Evolutionary conservation across 176 grass and related monocot genomes (phyloP).

Genomic region (Paspalum vaginatum): DNA sequence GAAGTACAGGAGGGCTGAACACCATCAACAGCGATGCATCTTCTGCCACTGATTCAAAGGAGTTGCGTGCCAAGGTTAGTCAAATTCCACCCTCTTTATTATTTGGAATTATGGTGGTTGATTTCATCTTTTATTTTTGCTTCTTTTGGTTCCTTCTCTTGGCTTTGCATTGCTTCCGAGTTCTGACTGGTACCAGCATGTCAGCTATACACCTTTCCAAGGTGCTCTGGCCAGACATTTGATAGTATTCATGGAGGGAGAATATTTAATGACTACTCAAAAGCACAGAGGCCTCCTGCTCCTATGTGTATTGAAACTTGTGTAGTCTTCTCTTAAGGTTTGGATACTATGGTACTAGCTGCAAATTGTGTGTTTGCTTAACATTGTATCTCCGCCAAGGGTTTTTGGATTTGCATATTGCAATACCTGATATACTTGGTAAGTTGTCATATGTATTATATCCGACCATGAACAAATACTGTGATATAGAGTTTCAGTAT

Average conservation of each 20-base stretch:
- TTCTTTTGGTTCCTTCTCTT: not conserved
- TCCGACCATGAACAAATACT: not conserved
- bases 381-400: not conserved
- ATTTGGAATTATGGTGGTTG: not conserved
- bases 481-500: not conserved
- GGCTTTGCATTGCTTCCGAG: conserved; percentile 21
- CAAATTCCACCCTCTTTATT: not conserved
- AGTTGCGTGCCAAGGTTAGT: conserved; percentile 80
- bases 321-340: not conserved
- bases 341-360: not conserved
- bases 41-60: conserved; percentile 60
- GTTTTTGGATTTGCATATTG: conserved; percentile 6
- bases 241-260: not conserved
- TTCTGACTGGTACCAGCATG: not conserved
- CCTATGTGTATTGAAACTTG: not conserved
- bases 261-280: not conserved
- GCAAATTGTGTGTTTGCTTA: not conserved
- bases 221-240: not conserved
- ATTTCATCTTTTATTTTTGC: not conserved
- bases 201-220: not conserved
- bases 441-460: not conserved
- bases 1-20: conserved; percentile 53
- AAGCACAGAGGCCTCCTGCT: not conserved
- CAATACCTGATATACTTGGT: not conserved
- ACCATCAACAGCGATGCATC: conserved; percentile 51